phyloP scores from a whole-genome alignment of 2,329 filamentous ascomycete species.

The Berkeleyomyces rouxiae region DNA sequence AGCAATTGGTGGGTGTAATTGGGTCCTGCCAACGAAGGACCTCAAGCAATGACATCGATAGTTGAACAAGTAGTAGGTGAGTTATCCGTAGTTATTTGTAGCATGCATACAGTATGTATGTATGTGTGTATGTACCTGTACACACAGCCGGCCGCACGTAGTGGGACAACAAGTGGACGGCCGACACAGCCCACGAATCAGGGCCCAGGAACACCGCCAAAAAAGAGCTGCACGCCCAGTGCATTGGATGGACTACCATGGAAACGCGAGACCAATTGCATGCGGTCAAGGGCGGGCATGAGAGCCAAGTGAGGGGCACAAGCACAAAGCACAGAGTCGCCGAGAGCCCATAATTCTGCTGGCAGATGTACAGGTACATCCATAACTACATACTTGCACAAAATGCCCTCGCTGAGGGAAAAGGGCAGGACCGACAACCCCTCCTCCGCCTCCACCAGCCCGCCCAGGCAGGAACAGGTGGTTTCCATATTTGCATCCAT shows the following conservation, averaged over 20 bases:
- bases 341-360: constrained; percentile 8
- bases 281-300: background rate
- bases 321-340: background rate
- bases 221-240: background rate
- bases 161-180: background rate
- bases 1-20: no score
- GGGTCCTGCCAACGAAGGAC: no score
- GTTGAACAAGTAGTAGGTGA: no score
- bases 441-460: background rate
- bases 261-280: constrained; percentile 2
- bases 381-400: background rate
- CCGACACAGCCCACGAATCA: background rate
- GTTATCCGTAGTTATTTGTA: no score
- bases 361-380: background rate
- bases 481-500: constrained; percentile 8
- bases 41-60: no score
- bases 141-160: background rate
- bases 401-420: background rate
- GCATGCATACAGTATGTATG: background rate
- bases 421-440: background rate
- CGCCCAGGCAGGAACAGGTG: background rate
- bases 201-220: background rate
- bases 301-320: constrained; percentile 5
- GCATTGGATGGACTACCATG: constrained; percentile 5
- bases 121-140: background rate